Base-by-base conservation (phyloP, 495 filamentous ascomycete species). In the Pseudomonodictys pantanalensis region DNA sequence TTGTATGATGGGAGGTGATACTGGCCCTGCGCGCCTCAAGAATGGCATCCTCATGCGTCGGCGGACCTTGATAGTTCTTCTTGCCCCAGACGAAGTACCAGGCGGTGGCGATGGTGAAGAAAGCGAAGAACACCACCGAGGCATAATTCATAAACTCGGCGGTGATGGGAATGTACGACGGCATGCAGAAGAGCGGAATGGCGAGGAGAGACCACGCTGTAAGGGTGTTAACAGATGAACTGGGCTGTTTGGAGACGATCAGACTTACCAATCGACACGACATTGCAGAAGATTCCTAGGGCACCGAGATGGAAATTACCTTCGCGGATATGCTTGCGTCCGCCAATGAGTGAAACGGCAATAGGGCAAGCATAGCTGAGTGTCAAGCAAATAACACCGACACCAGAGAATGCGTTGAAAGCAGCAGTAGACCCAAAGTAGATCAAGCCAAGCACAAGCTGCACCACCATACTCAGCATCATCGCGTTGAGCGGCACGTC, bases 51-150 rank as follows among this genome's bases (percentile, higher is more conserved):
- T 67, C 65, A 20, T 60, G 55, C 33, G 51, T 56, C 4, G 65
- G 65, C 0, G 88, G 88, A 0, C 88, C 88, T 9, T 74, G 78
- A 68, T 89, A 90, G 62, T 86, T 77, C 70, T 85, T 85, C 56
- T 83, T 79, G 32, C 87, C 87, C 76, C 87, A 83, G 1, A 78
- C 75, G 49, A 86, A 78, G 74, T 91, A 90, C 86, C 86, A 90
- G 0, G 78, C 62, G 11, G 81, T 65, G 38, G 78, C 77, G 52
- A 87, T 80, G 17, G 68, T 39, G 4, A 77, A 81, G 60, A 85
- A 85, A 0, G 79, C 81, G 25, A 80, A 78, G 67, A 88, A 87
- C 30, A 86, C 84, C 20, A 83, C 84, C 29, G 75, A 80, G 24
- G 84, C 84, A 68, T 86, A 86, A 69, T 86, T 81, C 79, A 83